Conservation (phyloP, 345 rosid species). For the Melaleuca quinquenervia region DNA sequence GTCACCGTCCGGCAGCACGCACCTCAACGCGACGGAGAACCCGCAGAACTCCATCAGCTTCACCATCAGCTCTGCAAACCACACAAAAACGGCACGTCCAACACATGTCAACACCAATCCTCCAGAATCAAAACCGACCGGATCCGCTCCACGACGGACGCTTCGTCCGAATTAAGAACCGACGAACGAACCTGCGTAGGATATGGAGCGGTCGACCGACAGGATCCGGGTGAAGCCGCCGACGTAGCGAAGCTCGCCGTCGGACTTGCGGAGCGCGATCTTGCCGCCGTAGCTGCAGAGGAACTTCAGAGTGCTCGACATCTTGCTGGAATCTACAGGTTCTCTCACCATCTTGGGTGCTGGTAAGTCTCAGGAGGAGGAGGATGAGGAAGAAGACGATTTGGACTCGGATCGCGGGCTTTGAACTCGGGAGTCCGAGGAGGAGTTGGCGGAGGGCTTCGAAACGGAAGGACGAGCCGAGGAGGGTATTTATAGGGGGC, state of each 20-base stretch:
- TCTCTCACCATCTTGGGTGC: not conserved
- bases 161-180: not conserved
- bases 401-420: not conserved
- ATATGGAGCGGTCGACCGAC: slow-evolving; percentile 52
- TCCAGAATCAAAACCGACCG: not conserved
- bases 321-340: not conserved
- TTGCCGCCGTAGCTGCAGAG: slow-evolving; percentile 81
- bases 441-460: not conserved
- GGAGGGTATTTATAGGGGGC: not conserved
- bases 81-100: not conserved
- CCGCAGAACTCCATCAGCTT: slow-evolving; percentile 53
- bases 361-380: not conserved
- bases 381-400: not conserved
- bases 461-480: not conserved
- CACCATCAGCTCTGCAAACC: slow-evolving; percentile 36
- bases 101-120: not conserved
- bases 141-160: not conserved
- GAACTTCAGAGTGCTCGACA: slow-evolving; percentile 33
- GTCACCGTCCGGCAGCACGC: slow-evolving; percentile 73
- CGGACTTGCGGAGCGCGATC: slow-evolving; percentile 56
- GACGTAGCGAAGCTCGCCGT: slow-evolving; percentile 74
- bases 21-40: slow-evolving; percentile 40
- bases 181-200: slow-evolving; percentile 41
- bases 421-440: not conserved
- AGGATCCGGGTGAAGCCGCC: slow-evolving; percentile 82